Conservation (phyloP, 495 filamentous ascomycete genomes). For the Xylaria palmicola region DNA sequence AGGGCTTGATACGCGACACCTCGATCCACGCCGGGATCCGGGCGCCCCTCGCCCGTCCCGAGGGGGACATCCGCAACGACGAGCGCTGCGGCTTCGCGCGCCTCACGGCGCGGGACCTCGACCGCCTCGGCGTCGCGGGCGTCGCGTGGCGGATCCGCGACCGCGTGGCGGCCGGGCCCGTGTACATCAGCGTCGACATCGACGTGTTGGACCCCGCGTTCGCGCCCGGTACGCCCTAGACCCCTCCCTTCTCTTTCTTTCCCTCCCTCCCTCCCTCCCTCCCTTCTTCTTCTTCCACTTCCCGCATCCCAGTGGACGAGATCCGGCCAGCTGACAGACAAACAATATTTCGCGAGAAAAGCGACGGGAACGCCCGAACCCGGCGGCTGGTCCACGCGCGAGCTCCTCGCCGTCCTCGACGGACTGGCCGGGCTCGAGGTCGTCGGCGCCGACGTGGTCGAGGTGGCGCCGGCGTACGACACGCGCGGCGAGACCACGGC, state of each 20-base stretch:
- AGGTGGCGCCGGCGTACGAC: constrained; percentile 71
- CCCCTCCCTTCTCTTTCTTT: constrained; percentile 43
- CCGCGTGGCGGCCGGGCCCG: constrained; percentile 67
- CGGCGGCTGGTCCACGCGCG: constrained; percentile 82
- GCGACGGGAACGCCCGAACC: constrained; percentile 87
- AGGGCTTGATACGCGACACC: constrained; percentile 77
- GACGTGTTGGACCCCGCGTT: constrained; percentile 80
- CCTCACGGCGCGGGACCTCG: constrained; percentile 80
- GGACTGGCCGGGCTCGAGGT: constrained; percentile 67
- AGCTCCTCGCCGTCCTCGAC: constrained; percentile 50
- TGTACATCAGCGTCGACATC: constrained; percentile 87
- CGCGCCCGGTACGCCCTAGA: constrained; percentile 35
- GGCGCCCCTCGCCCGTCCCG: constrained; percentile 66
- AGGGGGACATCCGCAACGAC: constrained; percentile 77
- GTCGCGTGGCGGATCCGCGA: constrained; percentile 75
- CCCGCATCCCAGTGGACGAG: too few species aligned
- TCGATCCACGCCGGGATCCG: constrained; percentile 86
- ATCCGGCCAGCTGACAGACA: too few species aligned
- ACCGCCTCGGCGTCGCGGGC: constrained; percentile 67
- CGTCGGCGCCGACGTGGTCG: constrained; percentile 76
- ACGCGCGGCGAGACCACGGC: constrained; percentile 66
- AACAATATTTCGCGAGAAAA: too few species aligned
- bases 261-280: background rate
- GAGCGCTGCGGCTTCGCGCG: constrained; percentile 78
- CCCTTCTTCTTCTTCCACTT: background rate